Evolutionary conservation across 257 asterid species (phyloP).

Genomic region (Forsythia viridissima): DNA sequence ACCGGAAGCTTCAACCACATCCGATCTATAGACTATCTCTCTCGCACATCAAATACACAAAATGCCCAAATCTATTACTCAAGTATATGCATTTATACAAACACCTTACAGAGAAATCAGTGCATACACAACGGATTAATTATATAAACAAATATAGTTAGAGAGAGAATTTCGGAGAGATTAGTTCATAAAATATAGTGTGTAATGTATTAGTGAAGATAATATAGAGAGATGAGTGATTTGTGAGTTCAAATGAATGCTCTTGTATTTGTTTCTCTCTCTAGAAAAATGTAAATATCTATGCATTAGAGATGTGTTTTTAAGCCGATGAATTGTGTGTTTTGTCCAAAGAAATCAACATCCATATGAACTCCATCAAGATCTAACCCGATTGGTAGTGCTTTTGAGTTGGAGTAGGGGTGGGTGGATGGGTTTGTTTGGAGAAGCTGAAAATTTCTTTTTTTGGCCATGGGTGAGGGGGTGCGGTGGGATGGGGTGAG

Average conservation of each 20-base stretch:
- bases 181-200: neutral
- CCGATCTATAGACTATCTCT: slow-evolving; percentile 54
- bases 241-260: neutral
- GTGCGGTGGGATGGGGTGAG: no score
- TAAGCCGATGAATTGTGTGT: no score
- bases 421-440: no score
- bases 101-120: neutral
- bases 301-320: no score
- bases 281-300: neutral
- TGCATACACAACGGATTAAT: neutral
- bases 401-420: no score
- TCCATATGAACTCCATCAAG: no score
- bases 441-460: no score
- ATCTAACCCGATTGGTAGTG: no score
- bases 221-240: neutral
- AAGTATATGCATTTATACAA: neutral
- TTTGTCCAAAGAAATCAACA: no score
- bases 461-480: no score
- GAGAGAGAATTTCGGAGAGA: neutral
- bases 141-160: neutral
- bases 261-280: neutral
- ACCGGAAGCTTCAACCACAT: slow-evolving; percentile 85
- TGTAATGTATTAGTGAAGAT: neutral
- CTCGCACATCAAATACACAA: slow-evolving; percentile 48
- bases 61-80: neutral